Evolutionary conservation across 371 early-diverging fungal species (phyloP), one percentile per base, ranked within the genome.

Genomic region (Mucor irregularis): DNA sequence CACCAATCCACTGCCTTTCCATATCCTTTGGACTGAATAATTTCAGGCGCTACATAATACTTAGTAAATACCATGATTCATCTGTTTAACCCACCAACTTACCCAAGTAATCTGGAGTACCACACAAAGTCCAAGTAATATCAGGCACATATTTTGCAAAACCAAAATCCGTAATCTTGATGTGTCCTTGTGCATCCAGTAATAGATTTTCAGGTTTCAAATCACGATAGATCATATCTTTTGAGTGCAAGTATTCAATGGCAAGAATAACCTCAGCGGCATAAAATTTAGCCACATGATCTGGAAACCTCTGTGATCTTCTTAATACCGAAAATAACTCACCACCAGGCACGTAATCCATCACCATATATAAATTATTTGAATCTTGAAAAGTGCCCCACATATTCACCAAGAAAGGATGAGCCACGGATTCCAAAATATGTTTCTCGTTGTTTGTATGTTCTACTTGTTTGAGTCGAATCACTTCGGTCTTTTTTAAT

Each of bases 151-250:
- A 76, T 68, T 97, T 98, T 38, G 98, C 96, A 80, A 99, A 98
- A 5, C 99, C 99, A 80, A 99, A 96, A 76, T 99, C 99, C 4
- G 97, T 96, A 56, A 99, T 90, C 77, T 97, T 97, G 64, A 99
- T 92, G 67, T 99, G 95, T 2, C 99, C 99, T 57, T 81, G 76
- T 16, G 78, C 69, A 57, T 90, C 92, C 53, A 97, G 67, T 31
- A 97, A 65, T 42, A 97, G 65, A 66, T 97, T 97, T 75, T 89
- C 94, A 11, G 97, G 97, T 66, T 95, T 93, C 56, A 97, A 74
- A 80, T 96, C 97, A 30, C 97, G 85, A 78, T 96, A 97, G 55
- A 96, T 90, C 50, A 95, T 89, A 56, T 92, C 88, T 59, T 88
- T 80, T 37, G 78, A 78, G 72, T 98, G 99, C 46, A 98, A 77